Conservation (phyloP, 345 rosid species). For the Balakata baccata region DNA sequence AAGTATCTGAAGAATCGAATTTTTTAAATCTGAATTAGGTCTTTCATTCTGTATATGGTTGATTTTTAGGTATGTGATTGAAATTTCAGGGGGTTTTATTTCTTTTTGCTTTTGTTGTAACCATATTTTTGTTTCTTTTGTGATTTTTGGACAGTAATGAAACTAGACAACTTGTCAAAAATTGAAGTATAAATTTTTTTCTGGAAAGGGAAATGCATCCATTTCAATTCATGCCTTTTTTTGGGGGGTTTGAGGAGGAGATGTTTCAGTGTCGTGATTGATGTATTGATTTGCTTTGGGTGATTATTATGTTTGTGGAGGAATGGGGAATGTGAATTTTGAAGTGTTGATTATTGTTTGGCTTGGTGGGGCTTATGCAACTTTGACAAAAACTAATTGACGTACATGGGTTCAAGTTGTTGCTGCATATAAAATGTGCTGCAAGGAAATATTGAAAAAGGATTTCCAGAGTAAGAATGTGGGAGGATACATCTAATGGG, state of each 20-base stretch:
- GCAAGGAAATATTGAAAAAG: not conserved
- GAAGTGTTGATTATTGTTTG: not conserved
- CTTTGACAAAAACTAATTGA: not conserved
- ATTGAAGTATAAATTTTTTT: not conserved
- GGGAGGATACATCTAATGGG: not conserved
- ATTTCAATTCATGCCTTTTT: not conserved
- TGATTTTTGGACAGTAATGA: not conserved
- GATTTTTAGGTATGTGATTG: not conserved
- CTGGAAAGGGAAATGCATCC: not conserved
- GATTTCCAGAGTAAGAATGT: not conserved
- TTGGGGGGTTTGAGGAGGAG: not conserved
- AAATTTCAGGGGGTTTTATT: not conserved
- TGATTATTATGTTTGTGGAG: not conserved
- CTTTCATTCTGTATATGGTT: not conserved
- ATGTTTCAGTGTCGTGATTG: not conserved
- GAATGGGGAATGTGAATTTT: not conserved
- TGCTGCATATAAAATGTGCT: not conserved
- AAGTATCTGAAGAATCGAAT: not conserved
- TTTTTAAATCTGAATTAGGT: not conserved
- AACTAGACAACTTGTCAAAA: not conserved
- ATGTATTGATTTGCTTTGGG: not conserved
- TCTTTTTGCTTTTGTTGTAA: not conserved
- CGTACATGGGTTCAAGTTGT: not conserved
- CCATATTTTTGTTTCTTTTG: not conserved
- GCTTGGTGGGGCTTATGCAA: not conserved